Conservation (phyloP, 2,329 filamentous ascomycete species). For the Fusarium metavorans region DNA sequence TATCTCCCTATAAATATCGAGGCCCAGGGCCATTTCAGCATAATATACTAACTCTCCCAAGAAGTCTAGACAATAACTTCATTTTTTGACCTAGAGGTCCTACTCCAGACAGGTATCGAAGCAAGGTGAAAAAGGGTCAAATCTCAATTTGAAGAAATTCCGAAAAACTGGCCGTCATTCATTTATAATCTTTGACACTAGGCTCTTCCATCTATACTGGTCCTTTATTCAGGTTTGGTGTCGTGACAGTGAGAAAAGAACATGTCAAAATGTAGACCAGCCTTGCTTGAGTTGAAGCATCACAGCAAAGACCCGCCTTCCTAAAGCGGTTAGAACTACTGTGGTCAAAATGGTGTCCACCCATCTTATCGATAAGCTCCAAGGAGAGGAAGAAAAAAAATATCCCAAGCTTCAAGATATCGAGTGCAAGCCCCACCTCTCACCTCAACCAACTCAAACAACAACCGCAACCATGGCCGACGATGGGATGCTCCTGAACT, state of each 20-base stretch:
- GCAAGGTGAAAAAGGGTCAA: background rate
- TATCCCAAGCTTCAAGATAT: conserved; percentile 12
- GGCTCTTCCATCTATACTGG: background rate
- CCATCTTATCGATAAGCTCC: conserved; percentile 40
- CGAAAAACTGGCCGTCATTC: too few relatives aligned
- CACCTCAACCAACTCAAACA: conserved; percentile 29
- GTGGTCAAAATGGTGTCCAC: background rate
- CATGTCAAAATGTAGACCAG: background rate
- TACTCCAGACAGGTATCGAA: background rate
- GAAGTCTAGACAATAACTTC: background rate
- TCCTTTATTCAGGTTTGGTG: background rate
- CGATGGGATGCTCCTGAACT: conserved; percentile 95
- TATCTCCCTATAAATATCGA: background rate
- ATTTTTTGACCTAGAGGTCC: background rate
- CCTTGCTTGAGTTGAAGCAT: background rate
- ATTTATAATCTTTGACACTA: too few relatives aligned
- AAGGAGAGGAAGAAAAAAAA: conserved; percentile 20
- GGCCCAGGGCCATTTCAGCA: background rate
- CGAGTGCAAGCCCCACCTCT: conserved; percentile 36
- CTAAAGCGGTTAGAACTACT: background rate
- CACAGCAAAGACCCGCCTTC: background rate
- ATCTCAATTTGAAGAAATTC: background rate
- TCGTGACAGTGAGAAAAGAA: background rate
- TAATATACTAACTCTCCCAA: background rate
- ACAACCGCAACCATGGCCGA: conserved; percentile 76